Base-by-base conservation (phyloP, 1,284 basidiomycete genomes). In the Leccinum griseonigrum region DNA sequence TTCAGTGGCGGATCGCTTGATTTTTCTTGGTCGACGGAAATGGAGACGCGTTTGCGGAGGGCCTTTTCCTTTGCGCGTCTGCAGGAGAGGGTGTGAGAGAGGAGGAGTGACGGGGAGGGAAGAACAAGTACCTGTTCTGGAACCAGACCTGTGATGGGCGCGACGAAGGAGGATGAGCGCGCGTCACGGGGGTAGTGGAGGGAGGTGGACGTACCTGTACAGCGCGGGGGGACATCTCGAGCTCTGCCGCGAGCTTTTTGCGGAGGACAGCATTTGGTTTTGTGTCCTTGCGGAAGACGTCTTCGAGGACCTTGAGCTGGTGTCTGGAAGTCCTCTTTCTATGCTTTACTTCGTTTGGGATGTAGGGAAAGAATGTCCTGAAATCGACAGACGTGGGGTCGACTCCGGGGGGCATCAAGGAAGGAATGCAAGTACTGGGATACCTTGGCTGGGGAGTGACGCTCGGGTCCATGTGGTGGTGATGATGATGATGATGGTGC, bases 151-250 rank as follows among this genome's bases (percentile, higher is more conserved):
- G 68, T 5, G 22, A 34, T 11, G 57, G 57, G 60, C 60, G 66
- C 64, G 60, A 66, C 60, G 58, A 22, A 63, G 58, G 59, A 58
- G 58, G 60, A 61, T 71, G 62, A 70, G 63, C 32, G 64, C 60
- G 67, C 67, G 66, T 62, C 57, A 50, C 40, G 55, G 60, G 59
- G 29, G 9, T 61, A 55, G 40, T 64, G 59, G 43, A 46, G 56
- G 57, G 51, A 40, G 43, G 67, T 56, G 48, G 59, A 76, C 86
- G 69, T 65, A 96, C 95, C 83, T 98, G 95, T 2, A 98, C 92
- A 51, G 94, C 94, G 63, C 95, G 82, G 28, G 94, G 87, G 22
- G 92, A 93, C 94, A 98, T 98, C 65, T 88, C 89, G 55, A 97
- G 85, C 76, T 94, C 83, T 8, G 81, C 78, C 0, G 94, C 91